These are phyloP conservation scores for Penicillium bovifimosum DNA, from an alignment of 495 filamentous ascomycete genomes.

Conservation along the genomic window DNA sequence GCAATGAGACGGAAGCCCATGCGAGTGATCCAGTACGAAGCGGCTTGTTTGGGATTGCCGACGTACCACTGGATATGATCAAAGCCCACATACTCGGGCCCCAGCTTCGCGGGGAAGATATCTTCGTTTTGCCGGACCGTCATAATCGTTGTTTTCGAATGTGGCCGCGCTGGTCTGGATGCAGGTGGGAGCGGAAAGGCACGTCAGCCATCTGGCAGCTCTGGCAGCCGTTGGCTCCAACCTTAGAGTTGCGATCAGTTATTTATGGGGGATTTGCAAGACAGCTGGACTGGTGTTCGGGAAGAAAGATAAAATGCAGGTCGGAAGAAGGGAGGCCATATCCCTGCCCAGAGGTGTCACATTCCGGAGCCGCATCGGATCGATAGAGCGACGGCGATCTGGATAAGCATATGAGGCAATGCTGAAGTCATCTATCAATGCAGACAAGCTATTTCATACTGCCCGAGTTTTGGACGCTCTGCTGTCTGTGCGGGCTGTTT, in stretches of 20 bases:
- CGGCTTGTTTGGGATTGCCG: conserved; percentile 80
- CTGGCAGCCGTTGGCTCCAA: not conserved
- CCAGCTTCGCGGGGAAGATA: conserved; percentile 21
- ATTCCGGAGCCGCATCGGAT: conserved; percentile 6
- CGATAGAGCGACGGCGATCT: not conserved
- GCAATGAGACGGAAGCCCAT: conserved; percentile 70
- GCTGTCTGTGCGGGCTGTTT: not conserved
- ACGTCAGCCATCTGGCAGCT: not conserved
- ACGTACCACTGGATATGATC: conserved; percentile 83
- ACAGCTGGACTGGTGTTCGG: not conserved
- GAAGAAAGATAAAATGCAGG: not conserved
- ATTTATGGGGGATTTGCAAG: conserved; percentile 1
- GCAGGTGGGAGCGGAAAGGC: not conserved
- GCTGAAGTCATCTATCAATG: conserved; percentile 6
- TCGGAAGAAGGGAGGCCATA: no score
- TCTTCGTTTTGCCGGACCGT: conserved; percentile 10
- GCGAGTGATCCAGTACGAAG: conserved; percentile 68
- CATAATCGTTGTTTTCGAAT: conserved; percentile 5
- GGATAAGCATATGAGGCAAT: conserved; percentile 8
- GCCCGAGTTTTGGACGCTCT: no score
- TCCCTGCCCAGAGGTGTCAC: conserved; percentile 10
- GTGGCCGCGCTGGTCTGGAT: not conserved
- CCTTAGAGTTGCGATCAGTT: not conserved
- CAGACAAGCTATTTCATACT: not conserved
- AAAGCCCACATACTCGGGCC: conserved; percentile 59